Conservation (phyloP, 345 rosid species). For the Syzygium oleosum region DNA sequence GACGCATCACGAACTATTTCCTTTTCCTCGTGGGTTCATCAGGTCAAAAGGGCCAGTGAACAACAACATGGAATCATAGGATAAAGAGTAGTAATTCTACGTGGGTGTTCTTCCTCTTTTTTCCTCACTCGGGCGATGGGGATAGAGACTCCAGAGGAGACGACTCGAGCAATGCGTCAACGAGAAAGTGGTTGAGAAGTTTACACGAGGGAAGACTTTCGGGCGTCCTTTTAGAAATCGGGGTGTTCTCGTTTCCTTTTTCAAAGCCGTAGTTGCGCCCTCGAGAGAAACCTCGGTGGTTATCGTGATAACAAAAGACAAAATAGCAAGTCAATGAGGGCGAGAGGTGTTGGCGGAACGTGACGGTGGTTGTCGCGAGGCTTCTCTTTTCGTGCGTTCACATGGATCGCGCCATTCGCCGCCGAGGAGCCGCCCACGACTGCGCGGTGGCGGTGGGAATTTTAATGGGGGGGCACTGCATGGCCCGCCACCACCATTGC, state of each 20-base stretch:
- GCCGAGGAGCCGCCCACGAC: not conserved
- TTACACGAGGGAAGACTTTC: not conserved
- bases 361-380: not conserved
- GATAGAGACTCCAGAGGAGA: not conserved
- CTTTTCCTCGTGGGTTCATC: not conserved
- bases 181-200: not conserved
- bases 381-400: not conserved
- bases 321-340: not conserved
- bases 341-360: not conserved
- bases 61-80: not conserved
- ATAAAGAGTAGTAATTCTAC: not conserved
- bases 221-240: not conserved
- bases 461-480: not conserved
- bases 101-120: not conserved
- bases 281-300: not conserved
- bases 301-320: too few species aligned
- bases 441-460: not conserved
- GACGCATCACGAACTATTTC: not conserved
- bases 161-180: not conserved
- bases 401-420: not conserved
- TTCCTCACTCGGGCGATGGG: not conserved
- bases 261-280: not conserved
- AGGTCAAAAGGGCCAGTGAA: not conserved
- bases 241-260: not conserved
- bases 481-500: not conserved